Conservation (phyloP, 306 rosid genomes). For the Castanopsis chinensis region DNA sequence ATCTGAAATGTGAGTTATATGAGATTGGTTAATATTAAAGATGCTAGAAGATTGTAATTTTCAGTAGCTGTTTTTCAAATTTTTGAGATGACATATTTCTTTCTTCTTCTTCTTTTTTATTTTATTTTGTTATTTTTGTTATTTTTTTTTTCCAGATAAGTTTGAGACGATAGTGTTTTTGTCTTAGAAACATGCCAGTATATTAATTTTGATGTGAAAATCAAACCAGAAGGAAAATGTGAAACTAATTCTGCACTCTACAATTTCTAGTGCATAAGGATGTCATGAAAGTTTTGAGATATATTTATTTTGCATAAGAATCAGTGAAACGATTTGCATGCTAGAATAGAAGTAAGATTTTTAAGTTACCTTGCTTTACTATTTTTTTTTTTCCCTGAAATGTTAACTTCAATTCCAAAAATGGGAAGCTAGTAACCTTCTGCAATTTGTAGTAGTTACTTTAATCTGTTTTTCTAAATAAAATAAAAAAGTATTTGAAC, state of each 20-base stretch:
- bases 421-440: neutral
- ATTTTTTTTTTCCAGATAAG: neutral
- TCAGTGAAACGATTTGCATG: neutral
- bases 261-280: neutral
- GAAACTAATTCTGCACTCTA: neutral
- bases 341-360: neutral
- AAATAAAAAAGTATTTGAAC: neutral
- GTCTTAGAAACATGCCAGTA: neutral
- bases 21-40: slow-evolving; percentile 11
- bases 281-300: neutral
- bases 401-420: neutral
- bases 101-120: too few relatives aligned
- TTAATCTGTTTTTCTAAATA: neutral
- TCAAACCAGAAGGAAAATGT: neutral
- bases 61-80: neutral
- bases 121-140: too few relatives aligned
- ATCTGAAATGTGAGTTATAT: slow-evolving; percentile 61
- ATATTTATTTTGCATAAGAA: neutral
- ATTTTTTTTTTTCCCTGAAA: neutral
- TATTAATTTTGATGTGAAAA: slow-evolving; percentile 3
- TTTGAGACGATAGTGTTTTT: neutral
- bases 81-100: neutral
- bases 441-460: neutral
- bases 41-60: slow-evolving; percentile 1
- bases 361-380: neutral